Evolutionary conservation across 495 filamentous ascomycete species (phyloP).

Genomic region (Mycothermus thermophilus): DNA sequence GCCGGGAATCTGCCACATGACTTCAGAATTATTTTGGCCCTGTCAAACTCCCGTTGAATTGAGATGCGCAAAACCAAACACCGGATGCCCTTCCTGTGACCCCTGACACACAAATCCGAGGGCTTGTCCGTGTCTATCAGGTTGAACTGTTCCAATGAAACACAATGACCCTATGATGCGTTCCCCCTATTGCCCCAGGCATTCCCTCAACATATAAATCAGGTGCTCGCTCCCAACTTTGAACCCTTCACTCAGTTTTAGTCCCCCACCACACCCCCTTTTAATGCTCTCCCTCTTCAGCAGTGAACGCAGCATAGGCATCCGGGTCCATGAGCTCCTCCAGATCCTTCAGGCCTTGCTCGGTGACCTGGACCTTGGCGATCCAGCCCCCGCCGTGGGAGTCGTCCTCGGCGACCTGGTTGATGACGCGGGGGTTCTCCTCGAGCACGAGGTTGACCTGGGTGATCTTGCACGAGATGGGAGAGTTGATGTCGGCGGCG

Average conservation of each 20-base stretch:
- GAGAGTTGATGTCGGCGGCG: slow-evolving; percentile 88
- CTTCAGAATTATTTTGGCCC: background rate
- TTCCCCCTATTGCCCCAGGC: background rate
- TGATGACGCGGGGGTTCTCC: slow-evolving; percentile 76
- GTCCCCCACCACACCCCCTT: background rate
- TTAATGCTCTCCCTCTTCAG: slow-evolving; percentile 19
- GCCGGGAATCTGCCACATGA: too few species aligned
- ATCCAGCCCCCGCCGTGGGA: slow-evolving; percentile 81
- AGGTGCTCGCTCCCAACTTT: too few species aligned
- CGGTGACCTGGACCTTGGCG: slow-evolving; percentile 63
- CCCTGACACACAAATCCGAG: slow-evolving; percentile 15
- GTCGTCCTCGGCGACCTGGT: slow-evolving; percentile 57
- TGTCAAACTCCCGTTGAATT: background rate
- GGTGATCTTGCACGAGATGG: slow-evolving; percentile 61
- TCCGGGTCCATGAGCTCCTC: slow-evolving; percentile 58
- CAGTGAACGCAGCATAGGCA: slow-evolving; percentile 58
- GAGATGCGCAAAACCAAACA: slow-evolving; percentile 5
- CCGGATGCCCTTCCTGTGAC: slow-evolving; percentile 8
- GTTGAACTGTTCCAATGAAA: slow-evolving; percentile 22
- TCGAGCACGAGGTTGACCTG: slow-evolving; percentile 57
- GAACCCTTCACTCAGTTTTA: background rate
- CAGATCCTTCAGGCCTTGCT: slow-evolving; percentile 48
- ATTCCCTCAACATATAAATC: background rate
- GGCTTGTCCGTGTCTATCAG: slow-evolving; percentile 21
- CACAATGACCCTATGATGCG: background rate